phyloP scores from a whole-genome alignment of 116 monocot species.

The Posidonia oceanica region DNA sequence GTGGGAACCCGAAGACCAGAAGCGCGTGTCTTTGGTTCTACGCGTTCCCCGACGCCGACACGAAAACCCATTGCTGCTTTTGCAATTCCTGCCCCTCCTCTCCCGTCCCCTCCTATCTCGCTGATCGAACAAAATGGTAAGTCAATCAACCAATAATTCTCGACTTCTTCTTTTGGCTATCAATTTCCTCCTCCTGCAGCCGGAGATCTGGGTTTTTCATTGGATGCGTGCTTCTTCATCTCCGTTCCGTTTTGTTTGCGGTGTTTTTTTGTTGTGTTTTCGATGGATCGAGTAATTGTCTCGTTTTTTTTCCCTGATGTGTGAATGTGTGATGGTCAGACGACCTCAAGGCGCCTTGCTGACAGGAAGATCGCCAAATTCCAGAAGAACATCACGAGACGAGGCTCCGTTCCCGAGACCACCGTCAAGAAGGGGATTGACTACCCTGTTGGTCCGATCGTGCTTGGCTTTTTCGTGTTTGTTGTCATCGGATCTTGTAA shows the following conservation, averaged over 20 bases:
- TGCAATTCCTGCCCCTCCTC: too few relatives aligned
- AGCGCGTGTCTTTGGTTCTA: too few relatives aligned
- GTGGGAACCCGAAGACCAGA: too few relatives aligned
- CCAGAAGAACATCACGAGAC: conserved; percentile 81
- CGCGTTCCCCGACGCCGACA: too few relatives aligned
- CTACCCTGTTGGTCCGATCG: conserved; percentile 78
- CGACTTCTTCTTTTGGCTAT: too few relatives aligned
- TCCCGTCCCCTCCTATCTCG: too few relatives aligned
- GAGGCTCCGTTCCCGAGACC: conserved; percentile 69
- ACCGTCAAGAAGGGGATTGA: conserved; percentile 58
- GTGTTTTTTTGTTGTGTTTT: background rate
- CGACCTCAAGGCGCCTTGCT: conserved; percentile 83
- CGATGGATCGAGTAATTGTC: background rate
- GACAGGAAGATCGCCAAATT: conserved; percentile 72
- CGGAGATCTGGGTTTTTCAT: too few relatives aligned
- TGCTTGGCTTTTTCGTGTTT: conserved; percentile 80
- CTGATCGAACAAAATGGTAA: too few relatives aligned
- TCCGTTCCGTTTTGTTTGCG: background rate
- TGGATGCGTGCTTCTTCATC: too few relatives aligned
- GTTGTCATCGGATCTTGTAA: conserved; percentile 91
- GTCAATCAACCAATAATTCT: too few relatives aligned
- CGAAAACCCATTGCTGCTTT: too few relatives aligned
- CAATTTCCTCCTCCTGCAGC: too few relatives aligned
- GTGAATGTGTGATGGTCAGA: conserved; percentile 20
- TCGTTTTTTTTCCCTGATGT: background rate